Conservation (phyloP, 495 filamentous ascomycete genomes). For the Lasiosphaeria hispida region DNA sequence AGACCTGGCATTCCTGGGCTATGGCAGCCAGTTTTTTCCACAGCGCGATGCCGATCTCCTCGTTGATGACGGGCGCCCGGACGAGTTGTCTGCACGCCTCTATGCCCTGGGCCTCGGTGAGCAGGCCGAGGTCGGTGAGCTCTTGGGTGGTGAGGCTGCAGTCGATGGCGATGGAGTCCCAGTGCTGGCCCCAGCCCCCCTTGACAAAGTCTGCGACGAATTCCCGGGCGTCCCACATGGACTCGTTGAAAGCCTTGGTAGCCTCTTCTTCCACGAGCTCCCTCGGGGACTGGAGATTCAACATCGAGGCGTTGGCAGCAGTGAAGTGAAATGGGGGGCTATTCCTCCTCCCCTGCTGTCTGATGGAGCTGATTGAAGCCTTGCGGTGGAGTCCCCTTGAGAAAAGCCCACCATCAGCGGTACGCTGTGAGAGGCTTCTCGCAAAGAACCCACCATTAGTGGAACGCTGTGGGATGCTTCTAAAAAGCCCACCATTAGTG, state of each 20-base stretch:
- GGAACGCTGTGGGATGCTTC: too few species aligned
- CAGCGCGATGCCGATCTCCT: constrained; percentile 20
- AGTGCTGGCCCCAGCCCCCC: constrained; percentile 12
- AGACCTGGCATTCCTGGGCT: neutral
- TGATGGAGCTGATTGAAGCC: too few species aligned
- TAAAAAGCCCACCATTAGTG: too few species aligned
- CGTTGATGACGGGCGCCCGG: constrained; percentile 21
- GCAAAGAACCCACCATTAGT: too few species aligned
- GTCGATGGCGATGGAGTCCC: constrained; percentile 7
- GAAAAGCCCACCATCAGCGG: too few species aligned
- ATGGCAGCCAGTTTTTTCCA: constrained; percentile 14
- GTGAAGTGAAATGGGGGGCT: too few species aligned
- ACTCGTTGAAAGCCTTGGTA: neutral
- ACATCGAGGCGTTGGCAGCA: neutral
- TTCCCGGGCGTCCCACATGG: constrained; percentile 16
- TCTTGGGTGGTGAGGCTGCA: constrained; percentile 18
- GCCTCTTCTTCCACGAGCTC: neutral
- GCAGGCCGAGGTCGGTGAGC: constrained; percentile 17
- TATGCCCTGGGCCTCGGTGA: constrained; percentile 11
- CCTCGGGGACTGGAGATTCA: neutral
- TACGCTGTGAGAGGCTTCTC: too few species aligned
- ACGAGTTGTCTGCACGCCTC: constrained; percentile 17
- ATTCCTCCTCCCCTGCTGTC: too few species aligned
- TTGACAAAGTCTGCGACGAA: constrained; percentile 18
- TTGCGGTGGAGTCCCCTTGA: too few species aligned